phyloP scores from a whole-genome alignment of 352 stramenopile genomes.

The Pythium sp. region DNA sequence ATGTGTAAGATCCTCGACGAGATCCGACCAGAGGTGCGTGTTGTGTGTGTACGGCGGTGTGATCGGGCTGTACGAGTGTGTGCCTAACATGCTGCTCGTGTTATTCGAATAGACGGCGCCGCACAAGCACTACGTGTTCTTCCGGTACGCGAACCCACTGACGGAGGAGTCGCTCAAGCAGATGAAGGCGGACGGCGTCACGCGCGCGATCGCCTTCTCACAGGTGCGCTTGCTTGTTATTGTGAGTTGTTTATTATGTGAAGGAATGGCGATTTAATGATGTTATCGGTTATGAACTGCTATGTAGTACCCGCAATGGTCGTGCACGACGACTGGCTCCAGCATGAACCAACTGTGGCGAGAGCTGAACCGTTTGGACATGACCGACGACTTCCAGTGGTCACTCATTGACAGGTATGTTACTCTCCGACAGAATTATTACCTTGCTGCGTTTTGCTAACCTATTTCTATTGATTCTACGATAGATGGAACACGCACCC shows the following conservation, averaged over 20 bases:
- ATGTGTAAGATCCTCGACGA: slow-evolving; percentile 90
- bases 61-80: not conserved
- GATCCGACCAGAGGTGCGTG: slow-evolving; percentile 69
- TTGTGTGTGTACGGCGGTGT: slow-evolving; percentile 7
- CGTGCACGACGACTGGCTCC: slow-evolving; percentile 95
- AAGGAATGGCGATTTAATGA: not conserved
- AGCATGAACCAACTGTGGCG: slow-evolving; percentile 92
- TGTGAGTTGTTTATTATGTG: not conserved
- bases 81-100: slow-evolving; percentile 3
- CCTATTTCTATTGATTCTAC: not conserved
- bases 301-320: slow-evolving; percentile 96
- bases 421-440: no score
- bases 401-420: slow-evolving; percentile 69
- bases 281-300: no score
- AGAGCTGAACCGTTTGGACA: slow-evolving; percentile 80
- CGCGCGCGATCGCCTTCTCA: slow-evolving; percentile 96
- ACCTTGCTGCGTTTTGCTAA: not conserved
- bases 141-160: slow-evolving; percentile 98
- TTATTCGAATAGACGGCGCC: slow-evolving; percentile 55
- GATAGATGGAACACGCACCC: slow-evolving; percentile 93
- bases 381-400: slow-evolving; percentile 85
- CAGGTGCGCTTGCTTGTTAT: slow-evolving; percentile 38
- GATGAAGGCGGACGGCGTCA: slow-evolving; percentile 94
- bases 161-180: slow-evolving; percentile 95
- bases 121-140: slow-evolving; percentile 96